phyloP scores from a whole-genome alignment of 2,329 filamentous ascomycete genomes.

The Falciphora oryzae region DNA sequence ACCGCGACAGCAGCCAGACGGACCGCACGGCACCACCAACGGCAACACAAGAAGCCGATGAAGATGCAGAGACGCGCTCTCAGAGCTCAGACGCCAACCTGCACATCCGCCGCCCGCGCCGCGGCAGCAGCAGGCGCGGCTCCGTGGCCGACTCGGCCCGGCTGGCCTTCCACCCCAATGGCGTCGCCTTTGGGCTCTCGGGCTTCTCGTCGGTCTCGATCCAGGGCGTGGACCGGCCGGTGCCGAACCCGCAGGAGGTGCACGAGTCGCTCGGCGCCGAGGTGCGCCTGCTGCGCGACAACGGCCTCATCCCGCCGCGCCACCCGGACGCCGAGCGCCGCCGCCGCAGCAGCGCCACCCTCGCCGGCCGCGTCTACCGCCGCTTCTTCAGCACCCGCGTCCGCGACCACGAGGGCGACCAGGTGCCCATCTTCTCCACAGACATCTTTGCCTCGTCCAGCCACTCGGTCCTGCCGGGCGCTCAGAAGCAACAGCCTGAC shows the following conservation, averaged over 20 bases:
- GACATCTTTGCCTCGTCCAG: slow-evolving; percentile 2
- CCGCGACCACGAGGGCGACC: slow-evolving; percentile 9
- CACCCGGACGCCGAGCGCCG: slow-evolving; percentile 3
- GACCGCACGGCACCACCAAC: neutral
- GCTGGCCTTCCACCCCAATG: slow-evolving; percentile 20
- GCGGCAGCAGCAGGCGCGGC: too few relatives aligned
- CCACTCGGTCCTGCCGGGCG: slow-evolving; percentile 4
- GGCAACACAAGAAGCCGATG: neutral
- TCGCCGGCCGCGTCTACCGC: slow-evolving; percentile 11
- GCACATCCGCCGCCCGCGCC: neutral
- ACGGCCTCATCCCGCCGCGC: slow-evolving; percentile 11
- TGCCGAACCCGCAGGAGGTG: slow-evolving; percentile 19
- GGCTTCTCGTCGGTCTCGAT: slow-evolving; percentile 18
- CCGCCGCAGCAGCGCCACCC: slow-evolving; percentile 5
- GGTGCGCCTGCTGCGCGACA: slow-evolving; percentile 12
- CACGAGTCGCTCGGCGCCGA: slow-evolving; percentile 19
- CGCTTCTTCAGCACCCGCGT: slow-evolving; percentile 13
- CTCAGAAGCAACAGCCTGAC: neutral
- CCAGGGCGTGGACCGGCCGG: slow-evolving; percentile 18
- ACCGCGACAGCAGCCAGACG: neutral
- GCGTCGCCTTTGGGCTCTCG: slow-evolving; percentile 17
- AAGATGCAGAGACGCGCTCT: neutral
- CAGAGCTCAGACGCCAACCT: neutral
- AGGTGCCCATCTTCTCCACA: neutral
- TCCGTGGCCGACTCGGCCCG: slow-evolving; percentile 8